A percentile compares a stretch with the other conserved stretches of the same genome.
phyloP scores from a whole-genome alignment of 805 yeast genomes.

The Saturnispora bothae region DNA sequence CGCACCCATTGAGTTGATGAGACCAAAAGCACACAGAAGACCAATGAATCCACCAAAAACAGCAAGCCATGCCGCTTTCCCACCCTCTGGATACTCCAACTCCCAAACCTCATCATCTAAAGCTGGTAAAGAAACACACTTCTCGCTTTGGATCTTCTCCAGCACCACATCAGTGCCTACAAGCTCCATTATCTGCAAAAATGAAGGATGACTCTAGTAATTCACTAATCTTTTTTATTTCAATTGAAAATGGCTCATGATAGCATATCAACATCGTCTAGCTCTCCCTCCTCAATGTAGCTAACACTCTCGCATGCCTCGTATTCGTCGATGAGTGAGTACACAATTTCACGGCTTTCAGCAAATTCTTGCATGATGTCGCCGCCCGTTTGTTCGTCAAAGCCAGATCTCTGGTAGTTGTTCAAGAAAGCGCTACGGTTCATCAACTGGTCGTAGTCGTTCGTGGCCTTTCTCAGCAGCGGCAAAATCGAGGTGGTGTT shows the following conservation, averaged over 20 bases:
- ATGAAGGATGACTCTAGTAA: not conserved
- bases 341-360: constrained; percentile 37
- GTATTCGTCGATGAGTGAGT: constrained; percentile 38
- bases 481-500: constrained; percentile 70
- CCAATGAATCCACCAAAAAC: constrained; percentile 51
- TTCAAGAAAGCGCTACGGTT: constrained; percentile 76
- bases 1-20: constrained; percentile 57
- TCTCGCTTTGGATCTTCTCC: not conserved
- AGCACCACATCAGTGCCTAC: not conserved
- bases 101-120: not conserved
- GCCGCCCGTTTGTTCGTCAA: constrained; percentile 30
- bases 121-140: not conserved
- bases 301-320: constrained; percentile 29
- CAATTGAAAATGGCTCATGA: no score
- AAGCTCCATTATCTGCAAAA: not conserved
- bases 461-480: constrained; percentile 54
- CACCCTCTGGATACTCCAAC: constrained; percentile 4
- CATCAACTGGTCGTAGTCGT: constrained; percentile 72
- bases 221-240: no score
- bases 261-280: constrained; percentile 1
- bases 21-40: constrained; percentile 47
- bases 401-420: constrained; percentile 48
- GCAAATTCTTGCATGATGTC: constrained; percentile 39
- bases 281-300: constrained; percentile 31
- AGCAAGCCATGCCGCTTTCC: constrained; percentile 28